Base-by-base conservation (phyloP, 257 asterid genomes). In the Coffea canephora region DNA sequence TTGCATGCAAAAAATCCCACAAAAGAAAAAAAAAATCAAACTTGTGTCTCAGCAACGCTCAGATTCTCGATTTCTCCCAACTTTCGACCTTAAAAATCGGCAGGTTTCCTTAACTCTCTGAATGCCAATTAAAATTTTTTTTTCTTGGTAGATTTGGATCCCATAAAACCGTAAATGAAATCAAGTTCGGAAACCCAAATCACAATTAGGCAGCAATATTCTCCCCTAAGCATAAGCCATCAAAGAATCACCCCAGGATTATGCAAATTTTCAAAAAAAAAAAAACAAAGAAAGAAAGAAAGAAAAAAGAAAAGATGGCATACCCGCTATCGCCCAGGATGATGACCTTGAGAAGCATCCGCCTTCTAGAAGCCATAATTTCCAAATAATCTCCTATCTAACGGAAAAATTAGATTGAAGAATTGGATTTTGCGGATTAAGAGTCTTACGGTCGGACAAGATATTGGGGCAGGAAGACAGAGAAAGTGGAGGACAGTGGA, bases 291-390 rank as follows among this genome's bases (percentile, higher is more conserved):
- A 64, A 1, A 31, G 31, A 31, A 31, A 1, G 10, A 31, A 6
- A 46, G 16, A 9, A 0, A n/a, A 79, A 25, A 52, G n/a, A 19
- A 39, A 55, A 48, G 10, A 64, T 31, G n/a, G 39, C 50, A n/a
- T 59, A 87, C 90, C 90, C 90, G 80, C 90, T 87, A 45, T 87
- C 90, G 49, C 90, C 90, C 61, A 87, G 90, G 85, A 87, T 85
- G 83, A 87, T 87, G 77, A 87, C 90, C 75, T 87, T 87, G 65
- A 87, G 90, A 83, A 87, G 88, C 88, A 85, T 84, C 9, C 90
- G 90, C 76, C 90, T 78, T 66, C 90, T 80, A 55, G 90, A 85
- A 49, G 90, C 87, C 88, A 87, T 87, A 36, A 15, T 50, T 65
- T 71, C 46, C 71, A 75, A 31, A 52, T 9, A 70, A 23, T 50